Conservation (phyloP, 352 stramenopile genomes). For the Hyphochytrium catenoides region DNA sequence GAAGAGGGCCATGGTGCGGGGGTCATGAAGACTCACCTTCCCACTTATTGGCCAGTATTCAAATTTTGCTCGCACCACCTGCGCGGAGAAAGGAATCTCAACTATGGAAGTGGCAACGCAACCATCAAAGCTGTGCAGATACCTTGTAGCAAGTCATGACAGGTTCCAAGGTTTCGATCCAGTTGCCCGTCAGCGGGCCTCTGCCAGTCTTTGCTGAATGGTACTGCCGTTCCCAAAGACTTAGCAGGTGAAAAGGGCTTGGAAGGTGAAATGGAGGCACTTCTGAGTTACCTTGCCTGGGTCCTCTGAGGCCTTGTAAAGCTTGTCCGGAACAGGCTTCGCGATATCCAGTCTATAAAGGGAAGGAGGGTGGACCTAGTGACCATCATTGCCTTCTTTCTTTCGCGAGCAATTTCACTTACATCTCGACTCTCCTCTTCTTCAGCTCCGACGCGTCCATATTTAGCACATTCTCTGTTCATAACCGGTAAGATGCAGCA, state of each 20-base stretch:
- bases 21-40: slow-evolving; percentile 15
- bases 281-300: too few species aligned
- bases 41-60: slow-evolving; percentile 58
- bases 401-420: too few species aligned
- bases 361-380: too few species aligned
- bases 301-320: too few species aligned
- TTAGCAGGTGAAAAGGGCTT: not conserved
- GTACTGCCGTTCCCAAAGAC: slow-evolving; percentile 6
- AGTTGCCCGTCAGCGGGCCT: slow-evolving; percentile 30
- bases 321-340: too few species aligned
- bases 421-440: slow-evolving; percentile 43
- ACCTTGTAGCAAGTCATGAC: slow-evolving; percentile 63
- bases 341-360: too few species aligned
- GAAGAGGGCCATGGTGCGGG: not conserved
- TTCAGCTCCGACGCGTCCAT: slow-evolving; percentile 40
- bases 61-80: too few species aligned
- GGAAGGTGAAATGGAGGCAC: not conserved
- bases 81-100: too few species aligned
- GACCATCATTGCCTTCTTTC: too few species aligned
- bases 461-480: slow-evolving; percentile 26
- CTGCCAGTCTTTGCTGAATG: slow-evolving; percentile 31
- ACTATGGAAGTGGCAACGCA: too few species aligned
- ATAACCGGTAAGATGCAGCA: not conserved
- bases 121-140: slow-evolving; percentile 11
- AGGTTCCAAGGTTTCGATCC: slow-evolving; percentile 32